Percentiles rank a stretch among this genome's conserved stretches.
Conservation (phyloP, 2,329 filamentous ascomycete species). For the Exserohilum rostratum region DNA sequence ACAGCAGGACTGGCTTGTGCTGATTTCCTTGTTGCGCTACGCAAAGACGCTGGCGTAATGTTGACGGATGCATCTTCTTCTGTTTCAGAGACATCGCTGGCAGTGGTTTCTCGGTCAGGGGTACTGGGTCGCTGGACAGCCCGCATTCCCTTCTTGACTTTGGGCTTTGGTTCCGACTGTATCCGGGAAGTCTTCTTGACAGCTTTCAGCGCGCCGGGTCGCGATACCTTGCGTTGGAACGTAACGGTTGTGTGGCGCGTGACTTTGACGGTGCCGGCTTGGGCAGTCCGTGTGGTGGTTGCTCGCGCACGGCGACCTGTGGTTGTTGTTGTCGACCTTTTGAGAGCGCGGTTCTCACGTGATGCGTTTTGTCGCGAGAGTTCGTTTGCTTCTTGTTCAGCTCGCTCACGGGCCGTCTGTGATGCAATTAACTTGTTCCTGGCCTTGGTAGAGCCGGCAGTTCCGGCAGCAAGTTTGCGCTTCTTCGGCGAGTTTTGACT, state of each 20-base stretch:
- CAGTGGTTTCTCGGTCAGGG: conserved; percentile 15
- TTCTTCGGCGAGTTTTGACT: conserved; percentile 40
- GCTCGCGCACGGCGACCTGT: conserved; percentile 19
- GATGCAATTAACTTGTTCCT: conserved; percentile 30
- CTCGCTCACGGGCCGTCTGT: conserved; percentile 31
- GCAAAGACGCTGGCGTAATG: conserved; percentile 46
- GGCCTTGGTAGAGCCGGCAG: conserved; percentile 28
- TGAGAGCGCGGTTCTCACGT: conserved; percentile 41
- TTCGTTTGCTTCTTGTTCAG: conserved; percentile 34
- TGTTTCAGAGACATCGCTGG: conserved; percentile 16
- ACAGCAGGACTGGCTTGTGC: conserved; percentile 5
- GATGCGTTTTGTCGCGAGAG: conserved; percentile 39
- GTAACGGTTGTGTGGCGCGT: conserved; percentile 32
- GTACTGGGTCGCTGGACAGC: conserved; percentile 25
- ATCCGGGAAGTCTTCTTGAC: conserved; percentile 25
- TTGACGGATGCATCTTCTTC: conserved; percentile 38
- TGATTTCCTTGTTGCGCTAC: conserved; percentile 37
- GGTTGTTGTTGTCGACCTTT: conserved; percentile 27
- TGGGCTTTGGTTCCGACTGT: conserved; percentile 9
- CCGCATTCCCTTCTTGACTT: conserved; percentile 20
- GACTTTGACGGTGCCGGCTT: conserved; percentile 21
- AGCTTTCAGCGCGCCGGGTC: conserved; percentile 31
- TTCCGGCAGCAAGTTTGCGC: conserved; percentile 31
- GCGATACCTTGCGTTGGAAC: conserved; percentile 29
- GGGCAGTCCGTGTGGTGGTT: conserved; percentile 12